Percentiles rank a stretch among this genome's conserved stretches.
phyloP scores from a whole-genome alignment of 371 early-diverging fungal species.

The Rhizopus sp. region DNA sequence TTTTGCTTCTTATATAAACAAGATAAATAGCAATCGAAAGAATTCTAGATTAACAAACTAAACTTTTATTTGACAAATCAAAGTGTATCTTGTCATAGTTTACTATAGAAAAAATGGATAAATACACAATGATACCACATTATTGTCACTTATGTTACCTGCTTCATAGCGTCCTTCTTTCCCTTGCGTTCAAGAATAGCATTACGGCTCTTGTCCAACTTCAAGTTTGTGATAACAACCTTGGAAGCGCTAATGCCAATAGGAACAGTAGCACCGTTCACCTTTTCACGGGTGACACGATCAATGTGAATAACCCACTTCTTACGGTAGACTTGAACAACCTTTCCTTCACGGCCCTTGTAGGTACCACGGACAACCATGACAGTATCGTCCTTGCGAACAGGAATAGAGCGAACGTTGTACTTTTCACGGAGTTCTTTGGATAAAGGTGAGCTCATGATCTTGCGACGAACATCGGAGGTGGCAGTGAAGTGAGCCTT shows the following conservation, averaged over 20 bases:
- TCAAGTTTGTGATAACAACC: constrained; percentile 91
- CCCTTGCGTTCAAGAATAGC: constrained; percentile 81
- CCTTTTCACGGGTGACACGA: constrained; percentile 94
- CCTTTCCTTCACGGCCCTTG: constrained; percentile 98
- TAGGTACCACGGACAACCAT: constrained; percentile 89
- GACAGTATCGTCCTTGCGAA: constrained; percentile 98
- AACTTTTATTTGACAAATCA: background rate
- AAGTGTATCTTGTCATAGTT: background rate
- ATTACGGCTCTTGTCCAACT: constrained; percentile 96
- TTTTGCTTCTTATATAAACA: background rate
- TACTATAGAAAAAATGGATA: background rate
- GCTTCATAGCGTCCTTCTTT: constrained; percentile 43
- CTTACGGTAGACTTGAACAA: constrained; percentile 94
- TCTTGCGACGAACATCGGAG: constrained; percentile 88
- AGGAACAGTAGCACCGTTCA: constrained; percentile 91
- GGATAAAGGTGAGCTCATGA: constrained; percentile 94
- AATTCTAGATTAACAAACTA: background rate
- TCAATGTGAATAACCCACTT: constrained; percentile 98
- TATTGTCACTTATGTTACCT: constrained; percentile 25
- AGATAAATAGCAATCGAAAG: background rate
- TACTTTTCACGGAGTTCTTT: constrained; percentile 98
- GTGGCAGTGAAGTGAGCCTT: constrained; percentile 98
- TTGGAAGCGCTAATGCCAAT: constrained; percentile 98
- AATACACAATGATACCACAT: background rate
- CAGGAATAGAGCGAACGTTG: constrained; percentile 92